Evolutionary conservation across 1,139 yeast species (phyloP).

Genomic region (Diutina ranongensis): DNA sequence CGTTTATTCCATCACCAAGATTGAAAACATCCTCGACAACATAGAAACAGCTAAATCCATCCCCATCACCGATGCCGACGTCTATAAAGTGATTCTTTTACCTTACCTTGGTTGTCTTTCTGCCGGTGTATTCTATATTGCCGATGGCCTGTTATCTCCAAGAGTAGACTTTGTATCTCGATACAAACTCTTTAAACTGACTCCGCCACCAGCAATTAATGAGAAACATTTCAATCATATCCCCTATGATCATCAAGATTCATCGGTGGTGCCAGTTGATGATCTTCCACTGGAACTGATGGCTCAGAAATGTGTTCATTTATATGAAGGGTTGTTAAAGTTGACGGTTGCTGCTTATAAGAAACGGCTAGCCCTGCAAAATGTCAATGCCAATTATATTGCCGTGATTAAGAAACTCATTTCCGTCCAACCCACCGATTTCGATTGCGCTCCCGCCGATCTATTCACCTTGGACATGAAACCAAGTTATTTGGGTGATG

Average conservation of each 20-base stretch:
- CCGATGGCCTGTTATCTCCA: neutral
- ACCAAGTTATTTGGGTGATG: neutral
- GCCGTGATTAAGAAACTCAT: neutral
- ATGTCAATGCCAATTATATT: neutral
- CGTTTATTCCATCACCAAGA: slow-evolving; percentile 26
- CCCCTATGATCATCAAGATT: slow-evolving; percentile 2
- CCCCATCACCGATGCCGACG: neutral
- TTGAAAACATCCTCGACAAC: slow-evolving; percentile 16
- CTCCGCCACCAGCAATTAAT: slow-evolving; percentile 1
- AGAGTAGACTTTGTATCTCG: neutral
- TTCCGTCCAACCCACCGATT: neutral
- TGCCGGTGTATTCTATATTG: slow-evolving; percentile 6
- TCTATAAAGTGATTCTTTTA: neutral
- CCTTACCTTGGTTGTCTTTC: neutral
- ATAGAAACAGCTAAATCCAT: slow-evolving; percentile 7
- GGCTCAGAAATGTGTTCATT: neutral
- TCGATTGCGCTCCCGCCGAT: neutral
- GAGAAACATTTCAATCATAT: neutral
- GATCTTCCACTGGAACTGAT: slow-evolving; percentile 3
- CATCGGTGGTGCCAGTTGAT: neutral
- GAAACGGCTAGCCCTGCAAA: neutral
- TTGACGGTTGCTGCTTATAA: neutral
- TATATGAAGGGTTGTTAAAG: neutral
- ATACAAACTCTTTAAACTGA: neutral
- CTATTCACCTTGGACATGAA: neutral